Percentiles rank a stretch among this genome's conserved stretches.
Evolutionary conservation across 177 flowering plant genomes (phyloP).

Genomic region (Vitis hybrid): DNA sequence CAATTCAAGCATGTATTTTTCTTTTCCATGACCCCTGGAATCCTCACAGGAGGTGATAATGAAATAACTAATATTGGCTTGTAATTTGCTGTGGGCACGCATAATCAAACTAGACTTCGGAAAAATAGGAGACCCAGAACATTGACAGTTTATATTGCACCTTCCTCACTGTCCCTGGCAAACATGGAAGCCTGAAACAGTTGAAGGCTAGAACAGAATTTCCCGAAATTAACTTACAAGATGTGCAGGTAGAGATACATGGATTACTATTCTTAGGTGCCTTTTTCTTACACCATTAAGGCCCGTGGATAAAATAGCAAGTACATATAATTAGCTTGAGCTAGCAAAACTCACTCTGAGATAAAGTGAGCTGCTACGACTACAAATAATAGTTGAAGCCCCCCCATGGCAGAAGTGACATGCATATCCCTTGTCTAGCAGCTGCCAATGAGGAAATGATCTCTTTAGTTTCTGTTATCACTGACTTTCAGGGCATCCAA

Average conservation of each 20-base stretch:
- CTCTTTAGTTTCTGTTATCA: slow-evolving; percentile 16
- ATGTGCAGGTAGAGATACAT: not conserved
- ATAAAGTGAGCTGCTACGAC: not conserved
- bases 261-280: not conserved
- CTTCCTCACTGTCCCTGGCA: too few species aligned
- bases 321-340: slow-evolving; percentile 1
- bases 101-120: too few species aligned
- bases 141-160: too few species aligned
- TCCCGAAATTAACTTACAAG: not conserved
- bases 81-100: too few species aligned
- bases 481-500: slow-evolving; percentile 26
- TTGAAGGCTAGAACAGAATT: too few species aligned
- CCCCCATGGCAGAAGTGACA: not conserved
- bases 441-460: not conserved
- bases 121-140: too few species aligned
- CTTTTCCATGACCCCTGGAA: too few species aligned
- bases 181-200: too few species aligned
- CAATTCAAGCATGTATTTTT: too few species aligned
- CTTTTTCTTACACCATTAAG: not conserved
- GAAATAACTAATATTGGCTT: too few species aligned
- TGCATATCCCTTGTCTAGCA: slow-evolving; percentile 2
- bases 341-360: not conserved
- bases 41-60: too few species aligned
- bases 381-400: not conserved
- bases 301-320: not conserved